Base-by-base conservation (phyloP, 352 stramenopile genomes). In the Pythium biforme region DNA sequence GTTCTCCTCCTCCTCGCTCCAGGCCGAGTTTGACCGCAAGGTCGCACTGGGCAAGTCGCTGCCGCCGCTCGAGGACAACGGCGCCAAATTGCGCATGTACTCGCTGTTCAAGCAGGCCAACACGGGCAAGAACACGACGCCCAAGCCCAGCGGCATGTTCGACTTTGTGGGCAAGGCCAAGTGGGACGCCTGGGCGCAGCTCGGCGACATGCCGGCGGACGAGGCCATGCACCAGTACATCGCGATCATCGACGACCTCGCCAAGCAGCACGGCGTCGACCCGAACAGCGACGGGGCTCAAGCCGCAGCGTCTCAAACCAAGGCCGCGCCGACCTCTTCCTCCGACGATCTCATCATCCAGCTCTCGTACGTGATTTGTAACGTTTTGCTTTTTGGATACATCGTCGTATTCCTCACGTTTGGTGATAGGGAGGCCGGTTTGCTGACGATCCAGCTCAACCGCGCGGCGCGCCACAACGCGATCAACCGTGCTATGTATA, bases 401-500 rank as follows among this genome's bases (percentile, higher is more conserved):
- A 10, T 47, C 4, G 19, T 7, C 40, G 25, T 31, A 11, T n/a
- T 20, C 2, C 11, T 43, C 1, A 20, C 8, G 5, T 47, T 19
- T 6, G 19, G n/a, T 26, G 19, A 43, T 14, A 89, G 79, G 17
- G 77, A 81, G 10, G 40, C 57, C 5, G 82, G 86, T 0, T 62
- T 97, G 66, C 49, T 94, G 20, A 87, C 86, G 41, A 78, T 96
- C 41, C 73, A 89, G 61, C 60, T 97, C 33, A 91, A 95, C 48
- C 85, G 86, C 11, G 77, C 86, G 9, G 74, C 55, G n/a, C 85
- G 88, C 46, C 88, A 94, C 64, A 97, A 98, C 63, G 89, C 92
- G 20, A 79, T 97, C 46, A 92, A 88, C 49, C 74, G 86, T 40
- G 76, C 66, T 40, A 86, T 97, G 75, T 97, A 97, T 73, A 43